Evolutionary conservation across 768 basidiomycete genomes (phyloP), one percentile per base, ranked within the genome.

Genomic region (Termitomyces sp.): DNA sequence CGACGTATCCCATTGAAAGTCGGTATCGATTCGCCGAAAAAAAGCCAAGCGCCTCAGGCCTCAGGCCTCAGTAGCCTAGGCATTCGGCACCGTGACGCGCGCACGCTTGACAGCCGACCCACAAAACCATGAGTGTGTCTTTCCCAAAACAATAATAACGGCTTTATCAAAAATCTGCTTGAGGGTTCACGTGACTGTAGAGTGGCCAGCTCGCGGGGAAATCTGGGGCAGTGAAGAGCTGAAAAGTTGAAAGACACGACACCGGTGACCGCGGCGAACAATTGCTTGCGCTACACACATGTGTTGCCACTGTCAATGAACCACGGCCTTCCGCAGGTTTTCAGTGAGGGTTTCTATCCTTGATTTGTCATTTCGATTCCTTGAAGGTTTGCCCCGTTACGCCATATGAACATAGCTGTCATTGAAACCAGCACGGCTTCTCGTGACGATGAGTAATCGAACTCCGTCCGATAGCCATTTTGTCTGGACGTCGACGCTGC

Each of bases 361-460:
- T 50, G 10, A 17, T 71, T 34, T 67, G 67, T 17, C 40, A 48
- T 35, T 41, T 60, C 37, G 59, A 51, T 50, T 38, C 49, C 34
- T 49, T 51, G 23, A 56, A 48, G 29, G n/a, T n/a, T 46, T 46
- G 35, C 56, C 57, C 27, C 31, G 54, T 23, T 38, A n/a, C n/a
- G n/a, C n/a, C n/a, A n/a, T n/a, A n/a, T n/a, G n/a, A n/a, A 58
- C 53, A 58, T 53, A 58, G 53, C 32, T 58, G 27, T 51, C 41
- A 45, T 53, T 42, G 23, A 25, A 44, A 44, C 23, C 25, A 10
- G 12, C 43, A 16, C 10, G n/a, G 11, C 29, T 47, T 19, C 29
- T 32, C 3, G 7, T 34, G 32, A 34, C 19, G 21, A 34, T 16
- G 32, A 48, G 32, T 34, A 32, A 34, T 1, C 12, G 7, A 48